Base-by-base conservation (phyloP, 148 eudicot species). In the Silene latifolia region DNA sequence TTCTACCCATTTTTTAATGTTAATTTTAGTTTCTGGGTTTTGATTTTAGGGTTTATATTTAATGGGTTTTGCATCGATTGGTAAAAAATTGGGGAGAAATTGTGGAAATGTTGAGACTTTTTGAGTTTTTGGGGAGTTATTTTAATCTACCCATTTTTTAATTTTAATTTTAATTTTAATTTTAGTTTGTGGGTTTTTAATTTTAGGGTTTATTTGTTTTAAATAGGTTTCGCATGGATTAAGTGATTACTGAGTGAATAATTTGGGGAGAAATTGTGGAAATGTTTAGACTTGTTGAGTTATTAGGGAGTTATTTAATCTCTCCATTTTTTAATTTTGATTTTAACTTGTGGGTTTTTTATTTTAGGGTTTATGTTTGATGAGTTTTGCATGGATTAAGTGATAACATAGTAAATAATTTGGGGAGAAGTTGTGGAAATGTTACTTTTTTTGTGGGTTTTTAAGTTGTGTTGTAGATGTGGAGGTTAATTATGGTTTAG, bases 241-340 rank as follows among this genome's bases (percentile, higher is more conserved):
- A 3, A 11, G 29, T 20, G 20, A 76, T 27, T 19, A 72, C 11
- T 20, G 44, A 24, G 63, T 20, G 32, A 24, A 12, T 8, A 66
- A 27, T 72, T 77, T 11, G 20, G 74, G 73, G 68, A 20, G 18
- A 17, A 48, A 27, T 54, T 72, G 62, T 54, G 64, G 27, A 14
- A 58, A 19, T 7, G 18, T 8, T 51, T 32, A 32, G 35, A 32
- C 35, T 32, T 32, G 1, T 32, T 32, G 4, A 32, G 35, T 32
- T 32, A 0, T 32, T 32, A 4, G 35, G 35, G 86, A 83, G 86
- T 81, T 80, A 80, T 9, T 71, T 39, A 18, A 47, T 63, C 18
- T 19, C 5, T 11, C 57, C 57, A 23, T 5, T 74, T 65, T 53
- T 25, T 48, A 11, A 47, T 32, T 32, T 32, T 32, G 35, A 32